Percentiles rank a stretch among this genome's conserved stretches.
These are phyloP conservation scores for Xerocomellus amylosporus DNA, from an alignment of 768 basidiomycete species.

Conservation along the genomic window DNA sequence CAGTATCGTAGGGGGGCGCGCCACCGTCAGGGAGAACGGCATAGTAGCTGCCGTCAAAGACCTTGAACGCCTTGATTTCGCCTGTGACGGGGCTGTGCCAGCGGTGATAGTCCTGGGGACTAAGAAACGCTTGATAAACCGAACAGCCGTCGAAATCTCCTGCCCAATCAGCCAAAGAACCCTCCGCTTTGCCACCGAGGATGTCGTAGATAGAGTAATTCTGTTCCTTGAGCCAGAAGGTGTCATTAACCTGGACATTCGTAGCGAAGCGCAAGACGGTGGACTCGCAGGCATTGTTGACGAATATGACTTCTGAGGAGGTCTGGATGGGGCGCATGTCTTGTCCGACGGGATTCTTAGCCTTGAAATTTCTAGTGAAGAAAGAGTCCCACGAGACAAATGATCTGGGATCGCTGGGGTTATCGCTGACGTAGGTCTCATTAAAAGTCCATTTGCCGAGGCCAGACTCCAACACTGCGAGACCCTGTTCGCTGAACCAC, in stretches of 20 bases:
- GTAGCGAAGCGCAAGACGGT: conserved; percentile 34
- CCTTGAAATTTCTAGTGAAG: conserved; percentile 44
- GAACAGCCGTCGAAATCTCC: too few species aligned
- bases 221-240: conserved; percentile 59
- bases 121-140: conserved; percentile 55
- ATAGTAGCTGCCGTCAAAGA: conserved; percentile 25
- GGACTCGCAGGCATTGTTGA: conserved; percentile 51
- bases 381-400: conserved; percentile 56
- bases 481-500: too few species aligned
- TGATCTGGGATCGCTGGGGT: neutral
- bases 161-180: too few species aligned
- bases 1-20: neutral
- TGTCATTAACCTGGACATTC: conserved; percentile 41
- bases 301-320: too few species aligned
- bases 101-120: conserved; percentile 52
- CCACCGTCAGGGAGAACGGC: conserved; percentile 9
- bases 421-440: neutral
- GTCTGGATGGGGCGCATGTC: too few species aligned
- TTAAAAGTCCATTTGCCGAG: neutral
- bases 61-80: conserved; percentile 33
- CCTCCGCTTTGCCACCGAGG: conserved; percentile 29
- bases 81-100: conserved; percentile 58
- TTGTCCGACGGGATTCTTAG: too few species aligned
- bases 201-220: conserved; percentile 59
- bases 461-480: neutral